Percentiles rank a stretch among this genome's conserved stretches.
phyloP scores from a whole-genome alignment of 176 grass and related monocot genomes.

The Tillandsia fasciculata region DNA sequence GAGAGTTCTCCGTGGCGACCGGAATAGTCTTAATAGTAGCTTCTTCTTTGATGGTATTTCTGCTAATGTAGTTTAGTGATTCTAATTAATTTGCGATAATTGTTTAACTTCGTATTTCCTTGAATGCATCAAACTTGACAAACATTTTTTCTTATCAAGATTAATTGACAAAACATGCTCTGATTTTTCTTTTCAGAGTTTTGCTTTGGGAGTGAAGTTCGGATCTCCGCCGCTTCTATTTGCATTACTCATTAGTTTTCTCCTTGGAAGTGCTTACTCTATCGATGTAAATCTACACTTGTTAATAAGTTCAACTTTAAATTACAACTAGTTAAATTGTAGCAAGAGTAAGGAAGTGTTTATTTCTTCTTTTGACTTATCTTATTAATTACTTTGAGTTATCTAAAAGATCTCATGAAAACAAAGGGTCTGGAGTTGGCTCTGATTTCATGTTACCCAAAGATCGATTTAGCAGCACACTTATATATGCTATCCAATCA shows the following conservation, averaged over 20 bases:
- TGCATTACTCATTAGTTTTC: constrained; percentile 60
- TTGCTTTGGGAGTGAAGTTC: constrained; percentile 50
- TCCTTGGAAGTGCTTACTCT: constrained; percentile 87
- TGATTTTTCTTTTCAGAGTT: constrained; percentile 42
- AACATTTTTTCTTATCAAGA: too few species aligned
- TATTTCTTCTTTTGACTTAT: too few species aligned
- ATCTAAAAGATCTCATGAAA: too few species aligned
- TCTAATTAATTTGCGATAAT: background rate
- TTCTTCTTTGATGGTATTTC: constrained; percentile 50
- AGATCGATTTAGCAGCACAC: background rate
- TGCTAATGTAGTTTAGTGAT: background rate
- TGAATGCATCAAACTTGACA: background rate
- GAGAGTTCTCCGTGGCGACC: constrained; percentile 45
- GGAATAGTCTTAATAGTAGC: constrained; percentile 37
- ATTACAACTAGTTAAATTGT: background rate
- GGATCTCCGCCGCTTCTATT: constrained; percentile 41
- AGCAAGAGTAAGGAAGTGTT: too few species aligned
- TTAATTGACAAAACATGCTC: background rate
- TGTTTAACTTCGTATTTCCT: background rate
- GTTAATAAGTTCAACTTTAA: background rate
- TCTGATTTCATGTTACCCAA: too few species aligned
- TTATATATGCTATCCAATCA: background rate
- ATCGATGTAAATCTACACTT: constrained; percentile 40
- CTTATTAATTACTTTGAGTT: too few species aligned
- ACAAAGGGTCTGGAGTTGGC: too few species aligned